Evolutionary conservation across 257 asterid genomes (phyloP).

Genomic region (Euphrasia confusa): DNA sequence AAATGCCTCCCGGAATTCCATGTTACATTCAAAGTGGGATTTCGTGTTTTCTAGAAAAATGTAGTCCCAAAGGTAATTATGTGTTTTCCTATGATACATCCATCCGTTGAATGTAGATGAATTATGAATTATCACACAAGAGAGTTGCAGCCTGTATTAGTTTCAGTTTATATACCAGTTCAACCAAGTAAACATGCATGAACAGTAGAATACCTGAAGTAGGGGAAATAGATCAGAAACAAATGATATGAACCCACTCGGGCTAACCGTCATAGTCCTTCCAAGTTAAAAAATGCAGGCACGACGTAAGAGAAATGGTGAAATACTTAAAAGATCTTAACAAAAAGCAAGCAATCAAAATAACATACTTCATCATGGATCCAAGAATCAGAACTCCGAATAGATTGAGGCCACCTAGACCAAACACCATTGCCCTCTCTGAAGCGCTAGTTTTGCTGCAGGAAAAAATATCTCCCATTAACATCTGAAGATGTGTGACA

Average conservation of each 20-base stretch:
- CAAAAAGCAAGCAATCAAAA: conserved; percentile 25
- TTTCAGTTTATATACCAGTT: background rate
- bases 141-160: background rate
- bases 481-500: conserved; percentile 18
- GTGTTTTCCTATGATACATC: background rate
- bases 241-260: conserved; percentile 67
- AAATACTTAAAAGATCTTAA: conserved; percentile 8
- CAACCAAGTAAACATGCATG: background rate
- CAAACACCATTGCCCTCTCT: conserved; percentile 89
- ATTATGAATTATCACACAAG: background rate
- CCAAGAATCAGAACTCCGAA: conserved; percentile 87
- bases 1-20: too few relatives aligned
- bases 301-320: conserved; percentile 30
- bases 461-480: conserved; percentile 22
- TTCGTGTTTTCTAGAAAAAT: too few relatives aligned
- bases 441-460: conserved; percentile 77
- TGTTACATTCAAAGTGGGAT: too few relatives aligned
- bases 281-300: conserved; percentile 37
- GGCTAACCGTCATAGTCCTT: conserved; percentile 63
- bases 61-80: too few relatives aligned
- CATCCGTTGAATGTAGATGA: background rate
- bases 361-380: conserved; percentile 76
- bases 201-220: conserved; percentile 64
- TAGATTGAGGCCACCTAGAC: conserved; percentile 89
- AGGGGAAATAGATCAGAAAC: conserved; percentile 77